Conservation (phyloP, 176 grass and related monocot species). For the Oryza rufipogon region DNA sequence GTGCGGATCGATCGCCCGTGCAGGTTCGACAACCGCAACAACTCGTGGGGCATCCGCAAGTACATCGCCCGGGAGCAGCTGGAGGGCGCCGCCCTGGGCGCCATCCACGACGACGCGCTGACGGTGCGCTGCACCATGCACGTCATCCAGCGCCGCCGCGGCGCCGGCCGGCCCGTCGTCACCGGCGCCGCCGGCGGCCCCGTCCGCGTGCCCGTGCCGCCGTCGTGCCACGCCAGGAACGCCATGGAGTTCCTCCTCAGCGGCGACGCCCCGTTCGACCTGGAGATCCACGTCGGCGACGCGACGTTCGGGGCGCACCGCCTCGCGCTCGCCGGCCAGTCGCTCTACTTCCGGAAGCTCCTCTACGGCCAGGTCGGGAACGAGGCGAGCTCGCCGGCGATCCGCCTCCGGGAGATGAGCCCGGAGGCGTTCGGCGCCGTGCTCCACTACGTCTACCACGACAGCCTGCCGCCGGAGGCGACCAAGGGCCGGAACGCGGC, state of each 20-base stretch:
- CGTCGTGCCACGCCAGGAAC: constrained; percentile 15
- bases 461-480: constrained; percentile 22
- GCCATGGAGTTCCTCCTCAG: constrained; percentile 1
- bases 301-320: constrained; percentile 32
- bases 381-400: constrained; percentile 20
- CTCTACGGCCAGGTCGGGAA: constrained; percentile 44
- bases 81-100: constrained; percentile 15
- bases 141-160: constrained; percentile 10
- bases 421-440: constrained; percentile 44
- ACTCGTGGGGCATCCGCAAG: constrained; percentile 40
- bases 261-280: constrained; percentile 46
- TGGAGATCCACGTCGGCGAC: constrained; percentile 37
- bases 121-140: constrained; percentile 41
- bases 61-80: constrained; percentile 28
- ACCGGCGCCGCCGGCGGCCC: neutral
- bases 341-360: constrained; percentile 36
- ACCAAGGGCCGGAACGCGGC: neutral
- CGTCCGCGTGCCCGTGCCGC: neutral
- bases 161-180: too few species aligned
- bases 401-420: neutral
- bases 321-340: constrained; percentile 43
- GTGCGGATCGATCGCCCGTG: neutral
- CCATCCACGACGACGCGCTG: constrained; percentile 33
- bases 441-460: constrained; percentile 55
- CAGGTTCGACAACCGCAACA: constrained; percentile 35